Base-by-base conservation (phyloP, 345 rosid species). In the Syzygium grande region DNA sequence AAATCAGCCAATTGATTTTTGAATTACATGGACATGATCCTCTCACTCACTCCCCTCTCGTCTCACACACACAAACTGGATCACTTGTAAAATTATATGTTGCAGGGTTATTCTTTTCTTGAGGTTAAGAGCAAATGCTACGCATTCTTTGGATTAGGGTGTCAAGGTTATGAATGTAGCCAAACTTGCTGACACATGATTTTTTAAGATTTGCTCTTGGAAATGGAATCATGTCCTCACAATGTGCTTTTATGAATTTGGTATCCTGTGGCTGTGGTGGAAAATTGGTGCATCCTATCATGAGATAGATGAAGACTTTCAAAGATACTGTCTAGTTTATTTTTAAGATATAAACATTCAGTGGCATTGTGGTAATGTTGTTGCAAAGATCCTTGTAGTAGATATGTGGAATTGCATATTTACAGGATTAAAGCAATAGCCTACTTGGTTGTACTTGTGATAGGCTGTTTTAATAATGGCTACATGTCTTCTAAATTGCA, bases 401-500 rank as follows among this genome's bases (percentile, higher is more conserved):
- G 38, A 38, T 21, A 38, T 38, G 25, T 73, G 0, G 1, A 73
- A 73, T 73, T 6, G 25, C 83, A 73, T 49, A 34, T 73, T 38
- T 73, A 2, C 83, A 73, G 43, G 27, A 38, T 73, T 19, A 73
- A 38, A 38, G 83, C 43, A 73, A 38, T 73, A 38, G 27, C 27
- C 14, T 38, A 73, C 83, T 38, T 73, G 49, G 49, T 73, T 38
- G 49, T 73, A 73, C 49, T n/a, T n/a, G 0, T 3, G 49, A 73
- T 21, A 73, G 27, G 27, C 83, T 73, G 27, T 73, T 73, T 73
- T 21, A 73, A 19, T 73, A 73, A 38, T 73, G 83, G 83, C 83
- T 73, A 73, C 73, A 51, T 88, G 29, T 86, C 56, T 84, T 85
- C 87, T 83, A 54, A 85, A 89, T 89, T 92, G 91, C 94, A 90